Conservation (phyloP, 805 yeast species). For the Lipomyces mesembrius region DNA sequence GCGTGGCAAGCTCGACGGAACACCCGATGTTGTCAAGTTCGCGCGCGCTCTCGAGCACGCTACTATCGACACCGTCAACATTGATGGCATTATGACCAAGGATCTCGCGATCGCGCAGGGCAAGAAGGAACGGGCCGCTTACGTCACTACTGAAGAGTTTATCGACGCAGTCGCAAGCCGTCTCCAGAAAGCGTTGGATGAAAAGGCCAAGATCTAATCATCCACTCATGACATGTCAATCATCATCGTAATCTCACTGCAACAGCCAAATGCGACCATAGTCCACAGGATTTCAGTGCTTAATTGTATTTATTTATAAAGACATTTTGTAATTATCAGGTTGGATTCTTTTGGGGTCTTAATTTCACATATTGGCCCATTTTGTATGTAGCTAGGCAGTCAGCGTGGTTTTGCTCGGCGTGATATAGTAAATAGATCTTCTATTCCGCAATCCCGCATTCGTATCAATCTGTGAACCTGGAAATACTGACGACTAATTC, state of each 20-base stretch:
- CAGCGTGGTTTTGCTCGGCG: background rate
- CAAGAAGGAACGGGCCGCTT: slow-evolving; percentile 76
- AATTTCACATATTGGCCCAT: background rate
- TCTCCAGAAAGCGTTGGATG: slow-evolving; percentile 29
- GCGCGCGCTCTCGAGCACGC: slow-evolving; percentile 81
- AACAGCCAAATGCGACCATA: background rate
- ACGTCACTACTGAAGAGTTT: slow-evolving; percentile 91
- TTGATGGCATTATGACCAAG: slow-evolving; percentile 91
- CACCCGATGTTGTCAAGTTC: slow-evolving; percentile 82
- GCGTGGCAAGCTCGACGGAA: slow-evolving; percentile 85
- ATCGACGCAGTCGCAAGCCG: slow-evolving; percentile 65
- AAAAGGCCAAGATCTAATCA: slow-evolving; percentile 23
- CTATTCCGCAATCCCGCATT: background rate
- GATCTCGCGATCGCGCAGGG: slow-evolving; percentile 92
- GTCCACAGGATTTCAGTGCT: background rate
- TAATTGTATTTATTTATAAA: background rate
- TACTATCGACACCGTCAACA: slow-evolving; percentile 80
- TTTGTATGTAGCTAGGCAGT: background rate
- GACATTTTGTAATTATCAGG: too few relatives aligned
- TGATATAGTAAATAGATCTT: background rate
- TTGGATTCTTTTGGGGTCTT: background rate
- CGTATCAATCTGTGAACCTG: too few relatives aligned
- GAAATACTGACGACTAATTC: too few relatives aligned
- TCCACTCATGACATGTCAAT: background rate
- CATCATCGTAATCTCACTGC: background rate